phyloP scores from a whole-genome alignment of 1,284 basidiomycete species.

The Trametes versicolor region DNA sequence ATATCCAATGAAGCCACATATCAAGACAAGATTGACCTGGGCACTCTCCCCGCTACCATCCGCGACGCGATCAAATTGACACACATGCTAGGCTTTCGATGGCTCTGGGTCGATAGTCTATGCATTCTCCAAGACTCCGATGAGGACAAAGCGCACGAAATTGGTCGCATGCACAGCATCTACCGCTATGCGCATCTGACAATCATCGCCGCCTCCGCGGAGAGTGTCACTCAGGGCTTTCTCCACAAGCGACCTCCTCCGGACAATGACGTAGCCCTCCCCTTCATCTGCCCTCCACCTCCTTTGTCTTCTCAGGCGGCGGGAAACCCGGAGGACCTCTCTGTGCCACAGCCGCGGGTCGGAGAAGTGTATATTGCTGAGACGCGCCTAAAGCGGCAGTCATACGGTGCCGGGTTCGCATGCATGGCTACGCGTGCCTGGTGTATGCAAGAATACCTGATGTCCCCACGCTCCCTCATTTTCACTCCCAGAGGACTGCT shows the following conservation, averaged over 20 bases:
- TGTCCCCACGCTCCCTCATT: conserved; percentile 26
- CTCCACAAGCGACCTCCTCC: conserved; percentile 3
- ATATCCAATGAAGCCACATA: background rate
- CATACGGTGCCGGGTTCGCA: background rate
- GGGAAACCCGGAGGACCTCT: background rate
- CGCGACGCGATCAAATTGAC: conserved; percentile 9
- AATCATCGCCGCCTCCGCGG: conserved; percentile 6
- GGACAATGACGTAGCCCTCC: background rate
- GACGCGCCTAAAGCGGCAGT: background rate
- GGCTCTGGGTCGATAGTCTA: conserved; percentile 14
- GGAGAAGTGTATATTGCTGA: conserved; percentile 18
- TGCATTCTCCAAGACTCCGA: conserved; percentile 18
- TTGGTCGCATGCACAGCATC: conserved; percentile 10
- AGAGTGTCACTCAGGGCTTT: background rate
- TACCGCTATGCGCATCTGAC: conserved; percentile 15
- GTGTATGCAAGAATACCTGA: conserved; percentile 28
- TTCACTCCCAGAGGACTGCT: conserved; percentile 27
- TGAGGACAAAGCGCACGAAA: conserved; percentile 14
- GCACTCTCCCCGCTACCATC: conserved; percentile 9
- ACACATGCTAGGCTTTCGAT: conserved; percentile 7
- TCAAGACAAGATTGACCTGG: background rate
- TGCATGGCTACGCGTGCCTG: conserved; percentile 26
- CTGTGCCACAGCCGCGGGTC: background rate
- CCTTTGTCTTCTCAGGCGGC: background rate
- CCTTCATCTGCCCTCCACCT: background rate